Conservation (phyloP, 2,329 filamentous ascomycete genomes). For the Niveomyces coronatus region DNA sequence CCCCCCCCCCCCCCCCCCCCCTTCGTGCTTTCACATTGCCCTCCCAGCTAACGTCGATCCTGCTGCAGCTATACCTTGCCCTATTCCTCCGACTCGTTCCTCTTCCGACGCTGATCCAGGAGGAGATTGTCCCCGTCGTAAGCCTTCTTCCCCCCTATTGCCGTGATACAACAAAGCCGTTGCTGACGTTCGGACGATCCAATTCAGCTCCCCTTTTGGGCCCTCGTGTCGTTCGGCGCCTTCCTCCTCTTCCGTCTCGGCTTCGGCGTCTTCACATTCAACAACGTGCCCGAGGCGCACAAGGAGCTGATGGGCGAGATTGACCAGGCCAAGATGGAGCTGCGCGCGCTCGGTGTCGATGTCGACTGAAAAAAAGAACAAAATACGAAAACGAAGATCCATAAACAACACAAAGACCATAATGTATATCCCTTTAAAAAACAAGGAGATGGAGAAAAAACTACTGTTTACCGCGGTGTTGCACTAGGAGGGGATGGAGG, state of each 20-base stretch:
- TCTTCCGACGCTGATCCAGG: slow-evolving; percentile 65
- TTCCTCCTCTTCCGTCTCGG: slow-evolving; percentile 88
- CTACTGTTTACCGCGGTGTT: no score
- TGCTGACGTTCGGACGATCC: slow-evolving; percentile 4
- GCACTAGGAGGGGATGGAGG: no score
- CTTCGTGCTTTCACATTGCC: background rate
- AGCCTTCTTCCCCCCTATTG: slow-evolving; percentile 24
- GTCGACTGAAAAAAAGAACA: slow-evolving; percentile 47
- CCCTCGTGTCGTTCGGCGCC: slow-evolving; percentile 79
- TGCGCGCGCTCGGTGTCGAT: slow-evolving; percentile 64
- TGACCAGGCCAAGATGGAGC: slow-evolving; percentile 61
- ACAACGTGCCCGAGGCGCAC: slow-evolving; percentile 87
- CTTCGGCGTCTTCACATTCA: slow-evolving; percentile 89
- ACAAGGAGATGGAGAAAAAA: background rate
- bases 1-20: background rate
- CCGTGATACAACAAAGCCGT: background rate
- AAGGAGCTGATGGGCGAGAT: slow-evolving; percentile 83
- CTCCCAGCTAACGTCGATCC: slow-evolving; percentile 13
- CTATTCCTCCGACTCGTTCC: slow-evolving; percentile 78
- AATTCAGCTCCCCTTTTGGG: slow-evolving; percentile 80
- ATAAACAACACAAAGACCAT: no score
- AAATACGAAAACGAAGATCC: background rate
- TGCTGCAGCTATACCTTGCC: slow-evolving; percentile 71
- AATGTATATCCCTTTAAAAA: background rate
- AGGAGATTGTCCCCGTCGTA: slow-evolving; percentile 84